Evolutionary conservation across 139 green algal species (phyloP), one percentile per base, ranked within the genome.

Genomic region (Closterium sp.): DNA sequence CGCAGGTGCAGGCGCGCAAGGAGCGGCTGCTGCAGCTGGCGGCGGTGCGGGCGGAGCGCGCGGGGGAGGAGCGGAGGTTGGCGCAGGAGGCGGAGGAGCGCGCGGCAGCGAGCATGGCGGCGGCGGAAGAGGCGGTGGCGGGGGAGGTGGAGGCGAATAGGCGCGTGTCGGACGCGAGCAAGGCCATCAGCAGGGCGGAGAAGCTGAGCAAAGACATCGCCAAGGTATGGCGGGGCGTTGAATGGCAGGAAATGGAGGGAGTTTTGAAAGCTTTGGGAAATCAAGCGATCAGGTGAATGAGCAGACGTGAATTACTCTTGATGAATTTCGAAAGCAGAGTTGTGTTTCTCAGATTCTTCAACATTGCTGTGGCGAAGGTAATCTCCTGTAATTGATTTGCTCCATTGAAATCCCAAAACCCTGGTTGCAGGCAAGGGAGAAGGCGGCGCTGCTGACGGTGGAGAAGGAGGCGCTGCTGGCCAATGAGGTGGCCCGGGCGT

Each of bases 121-220:
- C n/a, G 19, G 91, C 91, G 32, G 91, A 94, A 31, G 38, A 88
- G 89, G 91, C 91, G 24, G 91, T 94, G 34, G 91, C 89, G 24
- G 24, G 24, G 45, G 92, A 93, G 29, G 90, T 93, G 34, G 92
- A 93, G 38, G 89, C 89, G 10, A 93, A 85, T n/a, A 28, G 91
- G 32, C 29, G 85, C 19, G 62, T 94, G 38, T 85, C 31, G 89
- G 90, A 91, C 6, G 89, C 92, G 27, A 45, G 90, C 90, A 93
- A 87, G 32, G 89, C 89, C 0, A n/a, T 94, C 11, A 31, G 93
- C 21, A 86, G 32, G 88, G 89, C 89, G 85, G 92, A 94, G 85
- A 87, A 87, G 27, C 85, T 87, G 28, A 31, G 28, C 10, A 30
- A 87, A 31, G 85, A 87, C 13, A 30, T 87, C 28, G 85, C 85